Conservation (phyloP, 2,329 filamentous ascomycete species). For the Colletotrichum sp. region DNA sequence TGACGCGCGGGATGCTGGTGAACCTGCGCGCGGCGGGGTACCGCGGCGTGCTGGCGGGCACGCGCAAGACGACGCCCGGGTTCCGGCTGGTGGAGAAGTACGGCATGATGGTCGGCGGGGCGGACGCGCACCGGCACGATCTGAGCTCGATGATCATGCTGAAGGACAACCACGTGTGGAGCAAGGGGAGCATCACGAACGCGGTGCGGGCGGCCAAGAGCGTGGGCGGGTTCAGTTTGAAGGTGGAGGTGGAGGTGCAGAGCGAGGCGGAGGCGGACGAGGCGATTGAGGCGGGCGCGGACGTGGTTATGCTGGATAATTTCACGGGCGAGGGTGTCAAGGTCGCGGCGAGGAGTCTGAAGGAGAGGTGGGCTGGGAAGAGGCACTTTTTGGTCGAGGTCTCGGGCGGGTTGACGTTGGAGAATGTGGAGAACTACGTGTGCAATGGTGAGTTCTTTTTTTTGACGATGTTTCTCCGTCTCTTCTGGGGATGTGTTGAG, state of each 20-base stretch:
- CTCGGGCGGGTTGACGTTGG: constrained; percentile 84
- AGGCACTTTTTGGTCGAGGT: constrained; percentile 85
- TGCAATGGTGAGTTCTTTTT: constrained; percentile 62
- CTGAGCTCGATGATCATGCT: constrained; percentile 96
- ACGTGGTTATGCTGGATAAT: constrained; percentile 98
- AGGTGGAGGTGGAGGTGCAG: constrained; percentile 96
- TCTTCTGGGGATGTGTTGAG: background rate
- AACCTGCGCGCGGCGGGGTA: constrained; percentile 72
- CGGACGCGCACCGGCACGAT: constrained; percentile 90
- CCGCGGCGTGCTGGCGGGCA: constrained; percentile 85
- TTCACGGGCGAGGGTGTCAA: constrained; percentile 82
- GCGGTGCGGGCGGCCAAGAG: constrained; percentile 85
- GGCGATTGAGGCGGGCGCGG: constrained; percentile 87
- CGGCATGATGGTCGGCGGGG: constrained; percentile 92
- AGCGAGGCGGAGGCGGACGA: constrained; percentile 87
- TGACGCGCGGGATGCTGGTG: constrained; percentile 58
- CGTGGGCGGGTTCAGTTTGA: constrained; percentile 87
- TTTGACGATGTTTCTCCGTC: too few species aligned
- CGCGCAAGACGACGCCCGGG: constrained; percentile 94
- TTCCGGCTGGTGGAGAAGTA: constrained; percentile 98
- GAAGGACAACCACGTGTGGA: constrained; percentile 99
- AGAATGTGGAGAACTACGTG: constrained; percentile 85
- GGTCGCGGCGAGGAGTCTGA: constrained; percentile 74
- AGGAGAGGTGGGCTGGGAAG: constrained; percentile 78
- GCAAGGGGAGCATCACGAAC: constrained; percentile 81